These are phyloP conservation scores for Chaetomium cochliodes DNA, from an alignment of 495 filamentous ascomycete genomes.

Conservation along the genomic window DNA sequence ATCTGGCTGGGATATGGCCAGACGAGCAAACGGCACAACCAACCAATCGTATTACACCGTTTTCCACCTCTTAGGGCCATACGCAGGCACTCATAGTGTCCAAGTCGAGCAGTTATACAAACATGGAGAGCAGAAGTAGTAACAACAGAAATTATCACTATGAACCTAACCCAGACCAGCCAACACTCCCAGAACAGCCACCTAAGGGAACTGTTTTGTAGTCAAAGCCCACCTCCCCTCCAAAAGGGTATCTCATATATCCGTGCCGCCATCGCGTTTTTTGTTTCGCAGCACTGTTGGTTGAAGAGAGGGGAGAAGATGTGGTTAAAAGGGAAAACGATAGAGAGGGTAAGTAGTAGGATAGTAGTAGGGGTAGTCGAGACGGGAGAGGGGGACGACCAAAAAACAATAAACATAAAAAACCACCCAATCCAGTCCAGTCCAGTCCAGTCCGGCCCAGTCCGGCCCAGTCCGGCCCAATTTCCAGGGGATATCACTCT, in stretches of 20 bases:
- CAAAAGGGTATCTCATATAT: conserved; percentile 15
- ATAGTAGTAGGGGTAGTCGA: neutral
- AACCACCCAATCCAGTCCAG: conserved; percentile 1
- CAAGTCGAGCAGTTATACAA: neutral
- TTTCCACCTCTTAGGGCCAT: neutral
- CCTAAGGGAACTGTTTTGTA: neutral
- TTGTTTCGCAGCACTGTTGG: neutral
- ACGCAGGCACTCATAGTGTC: neutral
- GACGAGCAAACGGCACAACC: neutral
- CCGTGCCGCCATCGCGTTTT: neutral
- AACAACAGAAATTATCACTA: conserved; percentile 18
- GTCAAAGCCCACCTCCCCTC: neutral
- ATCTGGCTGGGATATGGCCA: neutral
- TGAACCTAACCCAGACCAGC: conserved; percentile 11
- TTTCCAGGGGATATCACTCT: conserved; percentile 11
- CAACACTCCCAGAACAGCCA: neutral
- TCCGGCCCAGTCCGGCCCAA: neutral
- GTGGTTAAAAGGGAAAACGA: neutral
- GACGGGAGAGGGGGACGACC: neutral
- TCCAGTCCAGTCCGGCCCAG: neutral
- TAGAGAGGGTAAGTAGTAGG: neutral
- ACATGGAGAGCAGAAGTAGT: neutral
- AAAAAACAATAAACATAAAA: neutral
- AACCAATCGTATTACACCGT: conserved; percentile 6
- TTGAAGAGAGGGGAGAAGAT: neutral